phyloP scores from a whole-genome alignment of 352 stramenopile genomes.

The Pythium monospermum region DNA sequence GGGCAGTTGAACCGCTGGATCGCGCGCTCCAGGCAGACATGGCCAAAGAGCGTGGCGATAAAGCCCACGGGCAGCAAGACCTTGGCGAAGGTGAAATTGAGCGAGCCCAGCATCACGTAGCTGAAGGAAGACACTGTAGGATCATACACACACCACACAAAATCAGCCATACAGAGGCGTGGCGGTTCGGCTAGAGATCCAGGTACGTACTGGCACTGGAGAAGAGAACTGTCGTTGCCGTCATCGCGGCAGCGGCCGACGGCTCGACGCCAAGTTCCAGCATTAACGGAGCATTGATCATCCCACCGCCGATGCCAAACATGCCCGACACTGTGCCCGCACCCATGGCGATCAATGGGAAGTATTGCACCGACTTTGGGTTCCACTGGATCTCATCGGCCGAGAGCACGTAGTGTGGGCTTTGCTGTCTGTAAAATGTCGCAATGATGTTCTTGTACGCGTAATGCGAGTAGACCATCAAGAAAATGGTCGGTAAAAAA shows the following conservation, averaged over 20 bases:
- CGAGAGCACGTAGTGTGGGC: constrained; percentile 41
- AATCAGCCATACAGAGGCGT: background rate
- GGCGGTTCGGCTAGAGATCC: background rate
- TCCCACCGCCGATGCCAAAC: constrained; percentile 94
- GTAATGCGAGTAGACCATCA: constrained; percentile 74
- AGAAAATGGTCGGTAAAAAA: constrained; percentile 52
- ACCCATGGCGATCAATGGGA: constrained; percentile 85
- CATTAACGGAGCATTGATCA: constrained; percentile 94
- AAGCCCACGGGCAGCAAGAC: constrained; percentile 59
- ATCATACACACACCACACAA: constrained; percentile 13
- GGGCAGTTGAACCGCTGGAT: constrained; percentile 57
- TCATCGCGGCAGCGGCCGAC: constrained; percentile 84
- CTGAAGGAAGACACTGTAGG: constrained; percentile 55
- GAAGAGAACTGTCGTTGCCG: constrained; percentile 70
- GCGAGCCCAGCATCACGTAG: constrained; percentile 47
- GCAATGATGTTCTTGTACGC: constrained; percentile 45
- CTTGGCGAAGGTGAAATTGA: constrained; percentile 39
- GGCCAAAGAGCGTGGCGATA: constrained; percentile 47
- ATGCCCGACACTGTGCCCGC: constrained; percentile 91
- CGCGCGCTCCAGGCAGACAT: constrained; percentile 43
- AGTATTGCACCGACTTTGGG: constrained; percentile 67
- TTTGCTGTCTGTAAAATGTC: constrained; percentile 49
- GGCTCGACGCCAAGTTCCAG: constrained; percentile 90
- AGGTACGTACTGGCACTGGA: constrained; percentile 52
- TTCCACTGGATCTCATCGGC: constrained; percentile 53